Percentiles rank a stretch among this genome's conserved stretches.
Evolutionary conservation across 805 yeast genomes (phyloP).

Genomic region (Wickerhamiella nectarea): DNA sequence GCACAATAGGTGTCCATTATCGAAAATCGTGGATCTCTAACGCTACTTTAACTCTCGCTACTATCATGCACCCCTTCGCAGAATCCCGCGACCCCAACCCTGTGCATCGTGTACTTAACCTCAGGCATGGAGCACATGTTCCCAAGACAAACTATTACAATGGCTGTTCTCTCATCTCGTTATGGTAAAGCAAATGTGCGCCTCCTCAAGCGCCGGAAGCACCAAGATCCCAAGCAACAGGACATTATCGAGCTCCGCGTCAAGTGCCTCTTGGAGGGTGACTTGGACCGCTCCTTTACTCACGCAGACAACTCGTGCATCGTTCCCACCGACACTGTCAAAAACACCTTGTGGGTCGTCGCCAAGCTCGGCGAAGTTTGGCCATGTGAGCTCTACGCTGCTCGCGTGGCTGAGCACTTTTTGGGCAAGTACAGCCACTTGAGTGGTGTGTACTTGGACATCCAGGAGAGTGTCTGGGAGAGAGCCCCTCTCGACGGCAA

Average conservation of each 20-base stretch:
- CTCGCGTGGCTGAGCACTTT: slow-evolving; percentile 71
- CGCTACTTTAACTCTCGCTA: not conserved
- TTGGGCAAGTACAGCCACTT: slow-evolving; percentile 64
- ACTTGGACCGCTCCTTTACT: slow-evolving; percentile 69
- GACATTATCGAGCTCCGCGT: slow-evolving; percentile 80
- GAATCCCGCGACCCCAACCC: not conserved
- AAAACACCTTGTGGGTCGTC: slow-evolving; percentile 71
- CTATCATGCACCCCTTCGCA: not conserved
- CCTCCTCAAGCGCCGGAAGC: slow-evolving; percentile 75
- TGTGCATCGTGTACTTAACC: not conserved
- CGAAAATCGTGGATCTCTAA: not conserved
- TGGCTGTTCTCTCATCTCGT: slow-evolving; percentile 18
- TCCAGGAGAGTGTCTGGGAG: slow-evolving; percentile 68
- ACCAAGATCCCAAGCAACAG: slow-evolving; percentile 58
- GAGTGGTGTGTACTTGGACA: slow-evolving; percentile 50
- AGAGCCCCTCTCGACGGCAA: slow-evolving; percentile 63
- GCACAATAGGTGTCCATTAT: not conserved
- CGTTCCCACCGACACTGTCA: slow-evolving; percentile 89
- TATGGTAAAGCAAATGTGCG: slow-evolving; percentile 93
- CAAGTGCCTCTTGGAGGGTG: slow-evolving; percentile 59
- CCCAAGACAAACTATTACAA: not conserved
- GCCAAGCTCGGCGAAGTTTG: slow-evolving; percentile 75
- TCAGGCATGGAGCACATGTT: not conserved
- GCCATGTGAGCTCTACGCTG: slow-evolving; percentile 86
- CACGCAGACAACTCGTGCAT: slow-evolving; percentile 77